Conservation (phyloP, 192 early-diverging fungal genomes). For the Coemansia sp. region DNA sequence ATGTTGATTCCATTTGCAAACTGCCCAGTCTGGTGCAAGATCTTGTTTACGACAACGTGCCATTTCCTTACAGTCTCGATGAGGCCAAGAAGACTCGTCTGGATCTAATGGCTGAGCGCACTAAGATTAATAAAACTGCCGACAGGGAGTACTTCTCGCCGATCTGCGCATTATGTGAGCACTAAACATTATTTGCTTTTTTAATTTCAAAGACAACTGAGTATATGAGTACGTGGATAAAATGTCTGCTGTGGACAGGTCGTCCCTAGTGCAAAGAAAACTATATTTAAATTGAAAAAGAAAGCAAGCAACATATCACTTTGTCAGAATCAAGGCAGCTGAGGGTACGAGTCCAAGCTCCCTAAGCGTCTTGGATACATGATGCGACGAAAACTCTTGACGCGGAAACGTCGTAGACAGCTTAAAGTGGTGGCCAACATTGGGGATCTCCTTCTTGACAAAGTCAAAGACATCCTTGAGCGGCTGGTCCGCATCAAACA, state of each 20-base stretch:
- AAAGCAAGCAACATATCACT: constrained; percentile 15
- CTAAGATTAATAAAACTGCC: background rate
- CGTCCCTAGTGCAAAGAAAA: too few relatives aligned
- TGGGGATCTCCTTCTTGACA: constrained; percentile 39
- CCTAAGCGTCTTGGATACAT: constrained; percentile 61
- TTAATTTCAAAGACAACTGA: too few relatives aligned
- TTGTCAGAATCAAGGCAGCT: constrained; percentile 59
- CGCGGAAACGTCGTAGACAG: constrained; percentile 66
- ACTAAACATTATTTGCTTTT: too few relatives aligned
- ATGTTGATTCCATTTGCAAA: background rate
- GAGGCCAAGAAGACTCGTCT: constrained; percentile 48
- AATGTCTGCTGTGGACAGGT: too few relatives aligned
- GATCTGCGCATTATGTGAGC: constrained; percentile 30
- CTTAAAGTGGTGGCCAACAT: constrained; percentile 53
- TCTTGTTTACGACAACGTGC: constrained; percentile 14
- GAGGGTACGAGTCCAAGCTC: constrained; percentile 68
- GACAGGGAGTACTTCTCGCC: constrained; percentile 9
- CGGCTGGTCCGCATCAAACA: constrained; percentile 59
- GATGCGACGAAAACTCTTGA: constrained; percentile 57
- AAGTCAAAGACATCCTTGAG: constrained; percentile 59
- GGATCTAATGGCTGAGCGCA: constrained; percentile 56
- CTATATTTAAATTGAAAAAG: too few relatives aligned
- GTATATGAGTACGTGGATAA: too few relatives aligned
- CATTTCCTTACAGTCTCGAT: constrained; percentile 43
- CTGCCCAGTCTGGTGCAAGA: constrained; percentile 30